Evolutionary conservation across 805 yeast genomes (phyloP).

Genomic region (Ogataea thermomethanolica): DNA sequence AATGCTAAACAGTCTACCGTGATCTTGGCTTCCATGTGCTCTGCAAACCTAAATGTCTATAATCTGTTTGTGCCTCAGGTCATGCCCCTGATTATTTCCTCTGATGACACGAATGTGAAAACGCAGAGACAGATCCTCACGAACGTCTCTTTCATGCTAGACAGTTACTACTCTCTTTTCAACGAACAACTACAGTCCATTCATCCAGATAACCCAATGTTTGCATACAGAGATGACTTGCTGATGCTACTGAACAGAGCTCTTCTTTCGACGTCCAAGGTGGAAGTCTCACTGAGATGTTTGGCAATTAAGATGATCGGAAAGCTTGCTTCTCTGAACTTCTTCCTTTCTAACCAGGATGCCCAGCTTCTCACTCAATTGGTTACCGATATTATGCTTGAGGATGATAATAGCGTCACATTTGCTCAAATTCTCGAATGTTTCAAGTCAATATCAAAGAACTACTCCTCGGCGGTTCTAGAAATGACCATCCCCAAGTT

Average conservation of each 20-base stretch:
- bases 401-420: constrained; percentile 48
- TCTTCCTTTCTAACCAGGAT: constrained; percentile 53
- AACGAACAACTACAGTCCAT: constrained; percentile 16
- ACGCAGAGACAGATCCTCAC: constrained; percentile 59
- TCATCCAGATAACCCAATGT: constrained; percentile 36
- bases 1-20: constrained; percentile 60
- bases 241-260: constrained; percentile 66
- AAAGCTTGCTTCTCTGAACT: constrained; percentile 47
- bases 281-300: constrained; percentile 67
- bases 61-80: constrained; percentile 45
- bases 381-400: constrained; percentile 58
- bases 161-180: constrained; percentile 46
- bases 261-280: constrained; percentile 59
- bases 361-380: constrained; percentile 59
- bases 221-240: constrained; percentile 59
- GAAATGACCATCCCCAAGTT: constrained; percentile 52
- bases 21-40: constrained; percentile 53
- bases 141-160: constrained; percentile 56
- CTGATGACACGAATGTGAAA: constrained; percentile 40
- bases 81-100: constrained; percentile 40
- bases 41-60: constrained; percentile 44
- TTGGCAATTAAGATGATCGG: constrained; percentile 63
- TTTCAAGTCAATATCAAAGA: constrained; percentile 44
- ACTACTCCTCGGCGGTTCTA: constrained; percentile 39
- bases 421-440: constrained; percentile 53